Evolutionary conservation across 2,329 filamentous ascomycete genomes (phyloP).

Genomic region (Cadophora malorum): DNA sequence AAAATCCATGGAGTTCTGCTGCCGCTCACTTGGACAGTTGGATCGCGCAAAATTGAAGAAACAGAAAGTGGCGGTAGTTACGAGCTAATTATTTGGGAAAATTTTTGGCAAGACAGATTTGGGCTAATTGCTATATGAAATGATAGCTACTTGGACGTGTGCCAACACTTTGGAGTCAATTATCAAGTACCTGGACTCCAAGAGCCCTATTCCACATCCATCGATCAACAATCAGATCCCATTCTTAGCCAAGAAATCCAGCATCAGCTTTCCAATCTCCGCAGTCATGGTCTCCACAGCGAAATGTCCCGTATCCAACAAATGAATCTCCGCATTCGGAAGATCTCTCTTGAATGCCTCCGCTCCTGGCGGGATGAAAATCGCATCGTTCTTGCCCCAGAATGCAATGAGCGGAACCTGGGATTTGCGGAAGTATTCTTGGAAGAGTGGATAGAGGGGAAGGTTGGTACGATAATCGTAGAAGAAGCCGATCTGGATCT

Average conservation of each 20-base stretch:
- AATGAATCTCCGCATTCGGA: slow-evolving; percentile 53
- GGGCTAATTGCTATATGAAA: neutral
- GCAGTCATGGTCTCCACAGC: slow-evolving; percentile 44
- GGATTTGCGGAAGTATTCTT: slow-evolving; percentile 58
- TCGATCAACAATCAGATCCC: slow-evolving; percentile 30
- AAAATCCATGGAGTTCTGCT: too few species aligned
- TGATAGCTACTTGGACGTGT: neutral
- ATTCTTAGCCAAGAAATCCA: slow-evolving; percentile 39
- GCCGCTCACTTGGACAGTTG: too few species aligned
- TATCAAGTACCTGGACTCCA: neutral
- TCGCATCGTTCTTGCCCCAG: slow-evolving; percentile 64
- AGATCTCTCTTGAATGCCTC: slow-evolving; percentile 60
- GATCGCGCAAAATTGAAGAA: too few species aligned
- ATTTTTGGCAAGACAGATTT: too few species aligned
- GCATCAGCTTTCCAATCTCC: slow-evolving; percentile 37
- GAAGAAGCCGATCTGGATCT: slow-evolving; percentile 63
- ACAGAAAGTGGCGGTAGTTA: too few species aligned
- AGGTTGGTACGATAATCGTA: slow-evolving; percentile 64
- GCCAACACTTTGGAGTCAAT: too few species aligned
- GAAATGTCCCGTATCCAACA: slow-evolving; percentile 64
- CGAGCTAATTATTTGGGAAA: too few species aligned
- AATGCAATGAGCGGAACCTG: slow-evolving; percentile 60
- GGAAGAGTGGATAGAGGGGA: slow-evolving; percentile 59
- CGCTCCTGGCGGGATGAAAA: slow-evolving; percentile 58
- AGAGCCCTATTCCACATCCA: neutral